Evolutionary conservation across 768 basidiomycete genomes (phyloP), one percentile per base, ranked within the genome.

Genomic region (Pleurotus cornucopiae): DNA sequence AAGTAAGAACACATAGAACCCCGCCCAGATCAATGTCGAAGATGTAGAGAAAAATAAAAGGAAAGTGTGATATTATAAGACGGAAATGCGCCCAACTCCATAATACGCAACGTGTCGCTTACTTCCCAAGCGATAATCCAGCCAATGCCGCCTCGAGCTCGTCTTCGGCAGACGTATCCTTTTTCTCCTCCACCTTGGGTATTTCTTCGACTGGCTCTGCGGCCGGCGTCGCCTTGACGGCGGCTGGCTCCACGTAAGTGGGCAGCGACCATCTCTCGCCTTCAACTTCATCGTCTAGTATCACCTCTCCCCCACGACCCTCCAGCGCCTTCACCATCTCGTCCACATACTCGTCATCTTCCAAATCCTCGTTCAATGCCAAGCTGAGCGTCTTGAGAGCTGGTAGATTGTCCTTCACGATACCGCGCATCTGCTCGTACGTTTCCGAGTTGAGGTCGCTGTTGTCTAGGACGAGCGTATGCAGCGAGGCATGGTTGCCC

Each of bases 291-390:
- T 94, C 89, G 1, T 80, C 77, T 0, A 83, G 74, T 5, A 86
- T 71, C 4, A 91, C 66, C 60, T 81, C 87, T 2, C 89, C 89
- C 26, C 85, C 84, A 25, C 88, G 80, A 56, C 76, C 76, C 66
- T 80, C 84, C 65, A 91, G 69, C 54, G 79, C 75, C 46, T 77
- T 67, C 11, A 69, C 70, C 52, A 92, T 69, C 47, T 78, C 73
- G 56, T 80, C 77, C 14, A 89, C 62, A 60, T 79, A 71, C 59
- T 85, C 87, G 47, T 85, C 85, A 25, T 88, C 85, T 53, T 90
- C 91, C 45, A 92, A 89, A 57, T 83, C 78, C 11, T 95, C 94
- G 63, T 95, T 98, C 73, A 91, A 93, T 65, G 96, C 94, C 57
- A 98, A 64, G 68, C 98, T 96, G 52, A 98, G 70, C 54, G 69